Evolutionary conservation across 768 basidiomycete species (phyloP).

Genomic region (Phallus indusiatus): DNA sequence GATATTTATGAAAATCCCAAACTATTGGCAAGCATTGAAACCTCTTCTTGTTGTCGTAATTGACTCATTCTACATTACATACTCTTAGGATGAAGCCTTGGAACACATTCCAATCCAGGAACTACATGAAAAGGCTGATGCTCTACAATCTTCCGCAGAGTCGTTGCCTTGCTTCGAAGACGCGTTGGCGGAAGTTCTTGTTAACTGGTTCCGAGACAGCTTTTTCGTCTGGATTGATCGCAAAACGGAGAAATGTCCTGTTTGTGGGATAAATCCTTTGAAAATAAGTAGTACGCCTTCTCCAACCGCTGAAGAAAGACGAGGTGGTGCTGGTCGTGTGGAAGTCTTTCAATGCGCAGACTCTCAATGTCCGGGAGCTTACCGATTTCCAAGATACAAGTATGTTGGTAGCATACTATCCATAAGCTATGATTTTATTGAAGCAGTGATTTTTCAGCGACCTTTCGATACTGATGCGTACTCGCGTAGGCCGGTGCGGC

Average conservation of each 20-base stretch:
- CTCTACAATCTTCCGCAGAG: slow-evolving; percentile 4
- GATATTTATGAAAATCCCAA: slow-evolving; percentile 16
- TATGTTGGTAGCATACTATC: slow-evolving; percentile 9
- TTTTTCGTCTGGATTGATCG: slow-evolving; percentile 33
- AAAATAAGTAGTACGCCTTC: slow-evolving; percentile 8
- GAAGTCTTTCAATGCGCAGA: slow-evolving; percentile 25
- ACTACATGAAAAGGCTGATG: slow-evolving; percentile 15
- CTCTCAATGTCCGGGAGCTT: slow-evolving; percentile 14
- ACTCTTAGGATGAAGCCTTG: slow-evolving; percentile 15
- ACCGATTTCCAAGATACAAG: slow-evolving; percentile 27
- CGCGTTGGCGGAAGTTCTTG: slow-evolving; percentile 23
- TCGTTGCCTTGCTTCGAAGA: slow-evolving; percentile 19
- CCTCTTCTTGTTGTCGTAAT: neutral
- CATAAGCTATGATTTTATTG: neutral
- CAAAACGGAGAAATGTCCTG: slow-evolving; percentile 21
- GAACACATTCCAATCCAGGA: slow-evolving; percentile 16
- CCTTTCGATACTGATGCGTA: slow-evolving; percentile 20
- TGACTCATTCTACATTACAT: neutral
- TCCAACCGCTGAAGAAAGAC: slow-evolving; percentile 19
- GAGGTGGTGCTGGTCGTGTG: slow-evolving; percentile 25
- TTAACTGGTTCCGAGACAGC: slow-evolving; percentile 28
- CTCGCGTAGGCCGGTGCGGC: slow-evolving; percentile 19
- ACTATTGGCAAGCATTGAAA: slow-evolving; percentile 11
- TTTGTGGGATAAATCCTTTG: slow-evolving; percentile 21
- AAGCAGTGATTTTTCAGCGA: slow-evolving; percentile 13